Base-by-base conservation (phyloP, 257 asterid genomes). In the Scutellaria baicalensis region DNA sequence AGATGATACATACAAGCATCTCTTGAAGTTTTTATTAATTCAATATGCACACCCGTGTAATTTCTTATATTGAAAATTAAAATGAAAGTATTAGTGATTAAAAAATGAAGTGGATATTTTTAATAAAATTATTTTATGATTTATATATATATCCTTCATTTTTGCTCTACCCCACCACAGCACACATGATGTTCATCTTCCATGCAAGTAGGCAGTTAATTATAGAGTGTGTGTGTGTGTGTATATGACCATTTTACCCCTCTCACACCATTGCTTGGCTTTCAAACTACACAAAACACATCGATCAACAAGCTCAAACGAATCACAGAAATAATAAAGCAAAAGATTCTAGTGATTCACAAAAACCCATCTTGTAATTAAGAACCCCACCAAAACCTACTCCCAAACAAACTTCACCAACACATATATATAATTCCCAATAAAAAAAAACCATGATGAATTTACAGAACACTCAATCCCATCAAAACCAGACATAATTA, bases 181-280 rank as follows among this genome's bases (percentile, higher is more conserved):
- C 21, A 31, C 18, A 35, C 36, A 6, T 35, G 51, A 36, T 65
- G 58, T 66, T 51, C n/a, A 17, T 36, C 59, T 50, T 49, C 49
- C 61, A 66, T 50, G 71, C 71, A 50, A 45, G 6, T 12, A 23
- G 18, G 1, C 38, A 21, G 35, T 21, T 54, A 54, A 54, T 21
- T 17, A 42, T 18, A 6, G 21, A 50, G 52, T 12, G 64, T 9
- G 44, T 8, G 47, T 5, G 47, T 45, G 75, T 35, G 56, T 27
- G 59, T 8, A n/a, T n/a, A n/a, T n/a, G 3, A 6, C 3, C 10
- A 56, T 12, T 67, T 36, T 38, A 27, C 38, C 8, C 35, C 17
- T 64, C 9, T 64, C 35, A 23, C 48, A 17, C 76, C 52, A 44
- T 56, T 48, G 55, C 66, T 54, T 57, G 73, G 21, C 47, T 36